Conservation (phyloP, 2,329 filamentous ascomycete species). For the Aspergillus persii region DNA sequence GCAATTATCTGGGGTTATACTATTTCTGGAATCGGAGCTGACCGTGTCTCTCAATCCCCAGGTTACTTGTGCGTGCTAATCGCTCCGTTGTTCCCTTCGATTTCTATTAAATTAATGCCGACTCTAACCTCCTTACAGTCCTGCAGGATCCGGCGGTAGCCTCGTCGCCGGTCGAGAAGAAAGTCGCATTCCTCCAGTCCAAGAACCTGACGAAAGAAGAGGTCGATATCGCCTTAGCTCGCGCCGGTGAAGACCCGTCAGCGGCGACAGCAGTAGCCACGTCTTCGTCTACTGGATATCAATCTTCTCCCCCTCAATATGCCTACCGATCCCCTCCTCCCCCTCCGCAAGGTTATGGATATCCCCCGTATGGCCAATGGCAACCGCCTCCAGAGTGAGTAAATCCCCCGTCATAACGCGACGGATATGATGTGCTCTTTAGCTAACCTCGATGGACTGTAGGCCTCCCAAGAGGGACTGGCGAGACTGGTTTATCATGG, state of each 20-base stretch:
- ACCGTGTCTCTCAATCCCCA: constrained; percentile 26
- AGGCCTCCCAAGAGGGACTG: constrained; percentile 78
- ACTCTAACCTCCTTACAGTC: constrained; percentile 54
- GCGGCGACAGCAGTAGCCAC: constrained; percentile 42
- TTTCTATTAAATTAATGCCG: background rate
- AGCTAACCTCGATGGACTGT: constrained; percentile 3
- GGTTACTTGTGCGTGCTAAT: constrained; percentile 50
- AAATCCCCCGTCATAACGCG: background rate
- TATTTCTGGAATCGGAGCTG: constrained; percentile 29
- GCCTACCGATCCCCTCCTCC: constrained; percentile 42
- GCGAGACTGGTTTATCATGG: constrained; percentile 99
- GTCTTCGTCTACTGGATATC: constrained; percentile 44
- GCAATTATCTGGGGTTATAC: constrained; percentile 19
- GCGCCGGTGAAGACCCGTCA: constrained; percentile 62
- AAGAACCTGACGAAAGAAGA: constrained; percentile 98
- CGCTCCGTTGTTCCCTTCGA: background rate
- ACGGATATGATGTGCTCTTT: background rate
- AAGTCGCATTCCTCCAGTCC: constrained; percentile 86
- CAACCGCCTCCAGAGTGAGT: constrained; percentile 56
- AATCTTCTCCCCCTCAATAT: constrained; percentile 40
- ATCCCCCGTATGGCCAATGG: constrained; percentile 53
- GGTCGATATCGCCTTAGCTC: constrained; percentile 77
- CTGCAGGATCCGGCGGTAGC: constrained; percentile 92
- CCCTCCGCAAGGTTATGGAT: constrained; percentile 45
- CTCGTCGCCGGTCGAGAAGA: constrained; percentile 85